Evolutionary conservation across 2,329 filamentous ascomycete genomes (phyloP).

Genomic region (Daldinia sp.): DNA sequence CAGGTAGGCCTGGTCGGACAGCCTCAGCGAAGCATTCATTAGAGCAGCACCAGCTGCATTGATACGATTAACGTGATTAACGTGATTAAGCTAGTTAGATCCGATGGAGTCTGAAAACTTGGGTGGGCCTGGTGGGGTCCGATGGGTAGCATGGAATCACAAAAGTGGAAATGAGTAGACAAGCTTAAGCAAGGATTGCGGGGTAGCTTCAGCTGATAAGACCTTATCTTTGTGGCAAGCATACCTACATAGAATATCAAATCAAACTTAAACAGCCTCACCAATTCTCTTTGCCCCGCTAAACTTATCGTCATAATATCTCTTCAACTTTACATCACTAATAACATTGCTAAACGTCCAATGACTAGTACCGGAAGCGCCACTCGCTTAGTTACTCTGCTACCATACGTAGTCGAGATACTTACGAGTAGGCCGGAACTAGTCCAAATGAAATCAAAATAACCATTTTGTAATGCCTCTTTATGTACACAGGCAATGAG

Average conservation of each 20-base stretch:
- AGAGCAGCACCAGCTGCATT: background rate
- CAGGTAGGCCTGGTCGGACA: background rate
- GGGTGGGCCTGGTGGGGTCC: no score
- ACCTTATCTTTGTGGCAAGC: conserved; percentile 24
- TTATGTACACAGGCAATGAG: conserved; percentile 11
- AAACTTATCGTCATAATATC: conserved; percentile 11
- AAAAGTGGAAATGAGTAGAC: background rate
- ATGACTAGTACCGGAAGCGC: background rate
- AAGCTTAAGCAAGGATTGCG: conserved; percentile 24
- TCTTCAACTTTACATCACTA: background rate
- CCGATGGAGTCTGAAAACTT: no score
- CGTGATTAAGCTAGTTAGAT: no score
- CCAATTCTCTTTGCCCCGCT: background rate
- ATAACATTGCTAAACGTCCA: background rate
- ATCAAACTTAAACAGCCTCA: background rate
- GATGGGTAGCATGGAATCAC: background rate
- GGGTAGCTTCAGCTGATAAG: conserved; percentile 35
- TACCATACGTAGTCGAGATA: background rate
- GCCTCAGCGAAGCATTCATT: conserved; percentile 8
- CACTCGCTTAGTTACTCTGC: background rate
- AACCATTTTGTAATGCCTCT: conserved; percentile 11
- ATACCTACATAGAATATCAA: no score
- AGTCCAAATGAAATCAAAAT: background rate
- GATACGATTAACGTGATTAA: no score
- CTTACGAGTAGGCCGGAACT: background rate